Evolutionary conservation across 2,329 filamentous ascomycete species (phyloP).

Genomic region (Neopestalotiopsis sp.): DNA sequence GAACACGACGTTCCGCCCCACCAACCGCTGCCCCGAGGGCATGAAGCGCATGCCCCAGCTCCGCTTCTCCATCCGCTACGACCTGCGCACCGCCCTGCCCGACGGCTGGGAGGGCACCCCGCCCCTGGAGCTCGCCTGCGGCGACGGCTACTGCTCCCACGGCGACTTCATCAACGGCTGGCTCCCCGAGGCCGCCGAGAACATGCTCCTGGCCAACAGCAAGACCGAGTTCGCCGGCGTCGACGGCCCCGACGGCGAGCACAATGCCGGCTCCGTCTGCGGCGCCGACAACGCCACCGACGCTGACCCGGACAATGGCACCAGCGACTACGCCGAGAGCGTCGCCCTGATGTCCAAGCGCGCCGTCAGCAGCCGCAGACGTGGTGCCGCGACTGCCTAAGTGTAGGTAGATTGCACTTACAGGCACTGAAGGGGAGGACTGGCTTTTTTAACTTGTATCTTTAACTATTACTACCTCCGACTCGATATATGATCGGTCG

Average conservation of each 20-base stretch:
- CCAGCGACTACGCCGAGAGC: slow-evolving; percentile 44
- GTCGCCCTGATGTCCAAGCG: slow-evolving; percentile 28
- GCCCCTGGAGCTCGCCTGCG: slow-evolving; percentile 44
- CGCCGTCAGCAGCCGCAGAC: background rate
- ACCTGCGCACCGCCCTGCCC: slow-evolving; percentile 43
- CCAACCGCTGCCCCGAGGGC: slow-evolving; percentile 41
- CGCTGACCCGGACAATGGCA: slow-evolving; percentile 44
- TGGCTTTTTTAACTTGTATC: no score
- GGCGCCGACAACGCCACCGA: slow-evolving; percentile 36
- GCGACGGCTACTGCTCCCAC: slow-evolving; percentile 44
- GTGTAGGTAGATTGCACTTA: background rate
- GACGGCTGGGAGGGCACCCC: slow-evolving; percentile 45
- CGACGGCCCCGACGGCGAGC: slow-evolving; percentile 31
- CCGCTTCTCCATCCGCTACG: slow-evolving; percentile 49
- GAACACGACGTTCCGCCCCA: slow-evolving; percentile 7
- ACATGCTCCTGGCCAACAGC: slow-evolving; percentile 41
- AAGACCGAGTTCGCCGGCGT: slow-evolving; percentile 23
- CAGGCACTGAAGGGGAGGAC: no score
- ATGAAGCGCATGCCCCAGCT: slow-evolving; percentile 48
- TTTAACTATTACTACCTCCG: no score
- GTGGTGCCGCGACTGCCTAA: background rate
- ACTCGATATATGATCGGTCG: no score
- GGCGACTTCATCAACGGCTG: slow-evolving; percentile 54
- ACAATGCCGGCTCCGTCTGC: slow-evolving; percentile 36
- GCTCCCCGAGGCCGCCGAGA: slow-evolving; percentile 44